phyloP scores from a whole-genome alignment of 345 rosid genomes.

The Eucalyptus grandis region DNA sequence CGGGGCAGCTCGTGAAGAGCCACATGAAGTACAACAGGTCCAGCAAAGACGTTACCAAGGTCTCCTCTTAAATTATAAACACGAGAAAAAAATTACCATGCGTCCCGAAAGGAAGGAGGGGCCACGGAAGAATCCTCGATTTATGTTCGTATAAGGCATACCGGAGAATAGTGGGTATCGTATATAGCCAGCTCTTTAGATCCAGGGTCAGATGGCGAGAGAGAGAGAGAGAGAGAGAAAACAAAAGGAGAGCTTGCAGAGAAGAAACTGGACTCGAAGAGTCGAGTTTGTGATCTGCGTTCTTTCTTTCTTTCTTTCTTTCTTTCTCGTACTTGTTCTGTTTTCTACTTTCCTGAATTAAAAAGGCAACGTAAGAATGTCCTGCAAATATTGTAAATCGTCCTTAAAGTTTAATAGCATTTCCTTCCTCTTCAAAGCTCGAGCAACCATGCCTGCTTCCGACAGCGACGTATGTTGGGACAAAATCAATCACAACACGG shows the following conservation, averaged over 20 bases:
- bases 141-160: neutral
- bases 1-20: constrained; percentile 60
- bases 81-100: neutral
- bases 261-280: neutral
- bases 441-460: neutral
- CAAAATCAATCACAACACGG: neutral
- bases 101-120: neutral
- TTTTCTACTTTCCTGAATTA: neutral
- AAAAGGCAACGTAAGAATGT: neutral
- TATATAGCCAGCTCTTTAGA: neutral
- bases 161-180: neutral
- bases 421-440: neutral
- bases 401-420: neutral
- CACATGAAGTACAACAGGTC: constrained; percentile 76
- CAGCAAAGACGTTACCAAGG: constrained; percentile 29
- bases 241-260: neutral
- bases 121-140: neutral
- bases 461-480: neutral
- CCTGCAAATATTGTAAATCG: neutral
- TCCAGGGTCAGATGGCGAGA: neutral
- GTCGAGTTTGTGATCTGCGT: neutral
- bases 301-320: neutral
- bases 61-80: neutral
- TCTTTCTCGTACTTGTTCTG: neutral
- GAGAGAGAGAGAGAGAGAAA: neutral